A percentile compares a stretch with the other conserved stretches of the same genome.
Conservation (phyloP, 495 filamentous ascomycete species). For the Poronia punctata region DNA sequence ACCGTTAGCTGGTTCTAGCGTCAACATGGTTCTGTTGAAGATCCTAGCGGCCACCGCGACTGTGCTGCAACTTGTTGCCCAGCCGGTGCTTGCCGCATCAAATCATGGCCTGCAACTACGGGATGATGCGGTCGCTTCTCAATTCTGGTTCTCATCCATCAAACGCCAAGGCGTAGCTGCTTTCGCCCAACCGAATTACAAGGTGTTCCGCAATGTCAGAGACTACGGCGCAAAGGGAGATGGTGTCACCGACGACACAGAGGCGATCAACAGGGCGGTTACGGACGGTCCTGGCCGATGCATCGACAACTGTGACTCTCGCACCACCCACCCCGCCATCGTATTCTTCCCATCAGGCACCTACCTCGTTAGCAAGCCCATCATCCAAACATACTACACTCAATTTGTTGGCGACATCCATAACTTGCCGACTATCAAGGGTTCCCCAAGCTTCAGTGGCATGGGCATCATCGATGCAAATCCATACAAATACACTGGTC, state of each 20-base stretch:
- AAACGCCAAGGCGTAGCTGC: constrained; percentile 61
- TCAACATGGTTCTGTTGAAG: constrained; percentile 37
- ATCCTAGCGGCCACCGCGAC: constrained; percentile 27
- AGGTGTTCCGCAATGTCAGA: constrained; percentile 82
- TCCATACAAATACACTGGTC: constrained; percentile 54
- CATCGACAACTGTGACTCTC: constrained; percentile 68
- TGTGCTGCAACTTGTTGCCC: constrained; percentile 30
- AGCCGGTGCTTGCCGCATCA: constrained; percentile 24
- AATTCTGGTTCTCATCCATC: constrained; percentile 72
- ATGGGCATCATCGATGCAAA: constrained; percentile 89
- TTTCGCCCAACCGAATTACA: constrained; percentile 55
- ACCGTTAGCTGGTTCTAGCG: constrained; percentile 33
- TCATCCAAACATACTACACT: constrained; percentile 72
- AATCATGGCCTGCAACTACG: constrained; percentile 17
- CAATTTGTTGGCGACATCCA: constrained; percentile 70
- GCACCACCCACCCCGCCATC: constrained; percentile 67
- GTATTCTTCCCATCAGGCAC: constrained; percentile 79
- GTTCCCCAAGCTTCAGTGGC: constrained; percentile 60
- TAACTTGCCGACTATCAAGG: constrained; percentile 70
- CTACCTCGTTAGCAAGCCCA: constrained; percentile 61
- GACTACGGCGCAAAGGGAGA: constrained; percentile 78
- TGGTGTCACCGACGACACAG: constrained; percentile 76
- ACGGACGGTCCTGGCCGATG: constrained; percentile 64
- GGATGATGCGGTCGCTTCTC: constrained; percentile 20
- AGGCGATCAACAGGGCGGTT: constrained; percentile 83